A percentile compares a stretch with the other conserved stretches of the same genome.
phyloP scores from a whole-genome alignment of 139 green algal species.

The Chlorella sp. region DNA sequence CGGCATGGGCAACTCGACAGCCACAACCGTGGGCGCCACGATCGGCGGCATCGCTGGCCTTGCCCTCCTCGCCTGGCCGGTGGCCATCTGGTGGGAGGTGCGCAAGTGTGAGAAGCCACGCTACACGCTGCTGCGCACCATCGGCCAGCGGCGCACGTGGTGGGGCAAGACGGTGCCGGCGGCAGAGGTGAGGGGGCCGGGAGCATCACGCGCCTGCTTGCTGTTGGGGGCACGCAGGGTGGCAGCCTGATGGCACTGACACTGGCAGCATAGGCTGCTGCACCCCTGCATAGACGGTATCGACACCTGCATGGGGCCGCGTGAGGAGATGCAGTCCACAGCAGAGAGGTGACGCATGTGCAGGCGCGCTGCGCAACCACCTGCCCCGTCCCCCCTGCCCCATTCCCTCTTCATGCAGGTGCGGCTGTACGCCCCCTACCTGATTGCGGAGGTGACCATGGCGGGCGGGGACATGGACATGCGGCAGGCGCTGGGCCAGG shows the following conservation, averaged over 20 bases:
- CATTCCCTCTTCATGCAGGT: constrained; percentile 34
- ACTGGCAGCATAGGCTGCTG: too few species aligned
- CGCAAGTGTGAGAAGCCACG: constrained; percentile 68
- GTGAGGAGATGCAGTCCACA: too few species aligned
- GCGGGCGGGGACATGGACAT: constrained; percentile 43
- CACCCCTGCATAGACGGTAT: too few species aligned
- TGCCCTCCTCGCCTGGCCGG: constrained; percentile 36
- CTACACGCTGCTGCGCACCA: constrained; percentile 51
- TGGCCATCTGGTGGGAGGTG: constrained; percentile 30
- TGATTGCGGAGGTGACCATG: constrained; percentile 61
- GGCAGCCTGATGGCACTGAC: too few species aligned
- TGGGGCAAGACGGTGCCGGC: background rate
- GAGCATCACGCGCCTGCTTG: background rate
- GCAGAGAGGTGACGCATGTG: too few species aligned
- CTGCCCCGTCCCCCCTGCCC: too few species aligned
- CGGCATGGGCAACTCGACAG: background rate
- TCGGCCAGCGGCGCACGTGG: constrained; percentile 36
- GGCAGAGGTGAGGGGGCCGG: constrained; percentile 11
- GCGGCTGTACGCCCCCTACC: constrained; percentile 56
- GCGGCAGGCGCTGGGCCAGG: constrained; percentile 5
- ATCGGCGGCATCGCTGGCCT: constrained; percentile 12
- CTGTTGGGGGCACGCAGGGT: too few species aligned
- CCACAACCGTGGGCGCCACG: background rate
- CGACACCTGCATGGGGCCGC: too few species aligned
- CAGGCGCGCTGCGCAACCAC: too few species aligned